phyloP scores from a whole-genome alignment of 2,329 filamentous ascomycete species.

The Colletotrichum salicis region DNA sequence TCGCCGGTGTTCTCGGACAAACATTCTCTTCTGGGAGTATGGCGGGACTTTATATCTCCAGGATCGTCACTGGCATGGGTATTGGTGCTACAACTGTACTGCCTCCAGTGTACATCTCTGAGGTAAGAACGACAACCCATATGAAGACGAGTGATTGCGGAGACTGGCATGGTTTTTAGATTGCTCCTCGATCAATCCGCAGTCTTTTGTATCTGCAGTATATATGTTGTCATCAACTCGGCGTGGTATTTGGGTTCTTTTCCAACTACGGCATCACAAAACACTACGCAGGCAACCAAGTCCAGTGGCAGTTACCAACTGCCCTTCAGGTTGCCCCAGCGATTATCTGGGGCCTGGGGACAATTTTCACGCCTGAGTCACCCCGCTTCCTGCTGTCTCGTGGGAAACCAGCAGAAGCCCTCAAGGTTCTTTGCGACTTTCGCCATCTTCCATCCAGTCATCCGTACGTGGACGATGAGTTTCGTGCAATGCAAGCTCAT shows the following conservation, averaged over 20 bases:
- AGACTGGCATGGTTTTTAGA: slow-evolving; percentile 20
- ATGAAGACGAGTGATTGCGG: too few relatives aligned
- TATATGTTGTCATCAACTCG: slow-evolving; percentile 46
- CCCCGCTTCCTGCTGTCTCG: slow-evolving; percentile 41
- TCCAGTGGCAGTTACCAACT: slow-evolving; percentile 43
- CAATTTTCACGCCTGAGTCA: slow-evolving; percentile 42
- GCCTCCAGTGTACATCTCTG: slow-evolving; percentile 43
- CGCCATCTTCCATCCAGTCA: slow-evolving; percentile 42
- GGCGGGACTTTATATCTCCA: slow-evolving; percentile 39
- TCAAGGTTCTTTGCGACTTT: slow-evolving; percentile 38
- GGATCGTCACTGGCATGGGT: slow-evolving; percentile 42
- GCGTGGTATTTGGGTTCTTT: slow-evolving; percentile 48
- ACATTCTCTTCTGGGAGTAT: slow-evolving; percentile 43
- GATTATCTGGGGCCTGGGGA: slow-evolving; percentile 40
- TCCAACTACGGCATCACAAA: slow-evolving; percentile 49
- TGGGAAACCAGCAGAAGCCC: slow-evolving; percentile 37
- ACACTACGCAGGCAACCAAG: slow-evolving; percentile 38
- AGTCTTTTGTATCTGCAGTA: slow-evolving; percentile 47
- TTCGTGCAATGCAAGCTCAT: slow-evolving; percentile 44
- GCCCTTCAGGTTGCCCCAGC: slow-evolving; percentile 41
- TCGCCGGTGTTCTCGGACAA: slow-evolving; percentile 48
- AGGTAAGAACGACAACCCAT: slow-evolving; percentile 23
- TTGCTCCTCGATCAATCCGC: slow-evolving; percentile 42
- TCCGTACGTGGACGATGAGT: slow-evolving; percentile 41
- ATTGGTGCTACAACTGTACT: slow-evolving; percentile 43